Evolutionary conservation across 2,329 filamentous ascomycete genomes (phyloP).

Genomic region (Exophiala sideris): DNA sequence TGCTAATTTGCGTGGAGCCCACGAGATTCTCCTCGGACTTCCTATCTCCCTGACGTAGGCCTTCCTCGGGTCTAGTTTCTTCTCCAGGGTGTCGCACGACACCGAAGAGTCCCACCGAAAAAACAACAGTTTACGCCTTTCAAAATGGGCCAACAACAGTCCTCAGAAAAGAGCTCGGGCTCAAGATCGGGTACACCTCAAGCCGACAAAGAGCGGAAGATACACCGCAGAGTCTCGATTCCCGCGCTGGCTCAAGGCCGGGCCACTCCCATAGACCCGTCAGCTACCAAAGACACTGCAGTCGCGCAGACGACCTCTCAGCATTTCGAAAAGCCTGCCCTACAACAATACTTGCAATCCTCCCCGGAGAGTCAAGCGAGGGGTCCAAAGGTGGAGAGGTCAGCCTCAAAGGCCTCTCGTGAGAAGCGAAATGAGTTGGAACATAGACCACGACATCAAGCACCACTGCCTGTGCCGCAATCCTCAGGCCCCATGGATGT

Average conservation of each 20-base stretch:
- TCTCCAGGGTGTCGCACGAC: conserved; percentile 18
- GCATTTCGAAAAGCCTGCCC: conserved; percentile 32
- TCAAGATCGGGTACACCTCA: conserved; percentile 22
- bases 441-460: conserved; percentile 14
- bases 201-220: conserved; percentile 35
- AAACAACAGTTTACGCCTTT: conserved; percentile 1
- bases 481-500: conserved; percentile 29
- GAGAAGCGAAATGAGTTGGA: conserved; percentile 19
- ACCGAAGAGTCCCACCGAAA: conserved; percentile 3
- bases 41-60: conserved; percentile 20
- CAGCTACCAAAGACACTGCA: conserved; percentile 42
- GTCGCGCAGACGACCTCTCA: conserved; percentile 39
- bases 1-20: conserved; percentile 22
- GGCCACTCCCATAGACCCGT: conserved; percentile 42
- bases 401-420: conserved; percentile 17
- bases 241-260: conserved; percentile 40
- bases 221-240: conserved; percentile 40
- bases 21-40: conserved; percentile 25
- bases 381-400: conserved; percentile 20
- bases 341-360: conserved; percentile 41
- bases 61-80: not conserved
- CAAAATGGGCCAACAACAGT: conserved; percentile 30
- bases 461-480: conserved; percentile 15
- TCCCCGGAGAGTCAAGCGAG: conserved; percentile 32
- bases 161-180: conserved; percentile 23